Evolutionary conservation across 306 rosid species (phyloP).

Genomic region (Inga laurina): DNA sequence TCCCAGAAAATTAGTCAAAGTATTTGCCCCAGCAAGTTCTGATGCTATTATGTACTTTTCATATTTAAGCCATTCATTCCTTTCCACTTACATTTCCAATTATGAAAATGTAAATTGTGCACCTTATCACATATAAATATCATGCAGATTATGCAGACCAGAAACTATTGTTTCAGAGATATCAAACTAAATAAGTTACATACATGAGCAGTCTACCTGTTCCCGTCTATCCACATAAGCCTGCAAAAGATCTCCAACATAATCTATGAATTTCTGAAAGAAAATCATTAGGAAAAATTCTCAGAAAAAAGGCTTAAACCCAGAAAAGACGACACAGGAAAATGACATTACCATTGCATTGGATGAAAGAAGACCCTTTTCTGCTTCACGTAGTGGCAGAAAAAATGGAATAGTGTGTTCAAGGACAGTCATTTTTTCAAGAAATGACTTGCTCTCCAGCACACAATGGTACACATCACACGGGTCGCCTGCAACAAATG

Average conservation of each 20-base stretch:
- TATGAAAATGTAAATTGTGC: conserved; percentile 17
- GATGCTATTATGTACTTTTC: not conserved
- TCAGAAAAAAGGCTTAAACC: conserved; percentile 34
- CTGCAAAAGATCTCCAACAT: conserved; percentile 90
- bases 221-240: conserved; percentile 96
- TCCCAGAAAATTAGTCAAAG: not conserved
- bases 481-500: conserved; percentile 67
- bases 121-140: conserved; percentile 13
- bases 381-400: conserved; percentile 82
- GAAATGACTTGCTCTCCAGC: conserved; percentile 96
- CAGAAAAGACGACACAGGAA: conserved; percentile 39
- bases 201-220: conserved; percentile 68
- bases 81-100: not conserved
- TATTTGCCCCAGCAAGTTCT: no score
- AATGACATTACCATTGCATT: conserved; percentile 79
- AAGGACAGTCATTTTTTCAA: conserved; percentile 88
- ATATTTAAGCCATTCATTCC: conserved; percentile 10
- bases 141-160: conserved; percentile 14
- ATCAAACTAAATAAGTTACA: conserved; percentile 34
- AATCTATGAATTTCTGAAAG: conserved; percentile 91
- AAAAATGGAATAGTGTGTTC: conserved; percentile 95
- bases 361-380: conserved; percentile 84
- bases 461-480: conserved; percentile 88
- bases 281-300: conserved; percentile 21
- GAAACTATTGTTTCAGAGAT: conserved; percentile 11